Evolutionary conservation across 2,329 filamentous ascomycete genomes (phyloP).

Genomic region (Drechslerella dactyloides): DNA sequence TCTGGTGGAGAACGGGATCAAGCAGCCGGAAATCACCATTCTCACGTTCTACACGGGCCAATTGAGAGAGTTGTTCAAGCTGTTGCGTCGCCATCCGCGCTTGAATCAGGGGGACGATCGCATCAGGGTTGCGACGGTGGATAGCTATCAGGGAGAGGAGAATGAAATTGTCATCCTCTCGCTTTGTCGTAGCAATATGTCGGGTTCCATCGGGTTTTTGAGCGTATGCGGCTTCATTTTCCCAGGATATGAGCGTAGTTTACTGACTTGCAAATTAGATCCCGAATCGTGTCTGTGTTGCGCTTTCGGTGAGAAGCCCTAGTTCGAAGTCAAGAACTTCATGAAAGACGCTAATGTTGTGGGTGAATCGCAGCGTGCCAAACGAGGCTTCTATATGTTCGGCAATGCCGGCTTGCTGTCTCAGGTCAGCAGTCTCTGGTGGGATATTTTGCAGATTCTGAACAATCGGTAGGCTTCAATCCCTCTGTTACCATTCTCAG

Average conservation of each 20-base stretch:
- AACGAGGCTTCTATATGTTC: conserved; percentile 81
- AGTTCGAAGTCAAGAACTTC: background rate
- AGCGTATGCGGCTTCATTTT: conserved; percentile 59
- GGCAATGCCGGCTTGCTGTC: conserved; percentile 70
- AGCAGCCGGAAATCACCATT: conserved; percentile 71
- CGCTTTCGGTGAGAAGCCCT: conserved; percentile 60
- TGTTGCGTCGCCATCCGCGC: conserved; percentile 59
- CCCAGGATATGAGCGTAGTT: too few relatives aligned
- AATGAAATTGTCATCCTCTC: conserved; percentile 84
- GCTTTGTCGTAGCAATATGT: conserved; percentile 72
- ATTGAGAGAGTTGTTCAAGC: conserved; percentile 67
- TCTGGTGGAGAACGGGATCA: conserved; percentile 71
- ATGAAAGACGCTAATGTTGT: conserved; percentile 6
- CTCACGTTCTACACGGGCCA: conserved; percentile 91
- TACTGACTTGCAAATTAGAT: conserved; percentile 16
- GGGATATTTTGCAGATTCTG: conserved; percentile 61
- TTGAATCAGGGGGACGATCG: conserved; percentile 52
- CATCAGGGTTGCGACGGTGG: conserved; percentile 76
- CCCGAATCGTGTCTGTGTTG: conserved; percentile 68
- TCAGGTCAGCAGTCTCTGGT: conserved; percentile 63
- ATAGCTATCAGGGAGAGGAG: conserved; percentile 89
- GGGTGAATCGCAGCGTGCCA: conserved; percentile 65
- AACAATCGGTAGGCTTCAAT: conserved; percentile 45
- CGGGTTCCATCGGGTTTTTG: conserved; percentile 73
- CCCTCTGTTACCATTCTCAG: conserved; percentile 5